These are phyloP conservation scores for Podospora australis DNA, from an alignment of 495 filamentous ascomycete genomes.

Conservation along the genomic window DNA sequence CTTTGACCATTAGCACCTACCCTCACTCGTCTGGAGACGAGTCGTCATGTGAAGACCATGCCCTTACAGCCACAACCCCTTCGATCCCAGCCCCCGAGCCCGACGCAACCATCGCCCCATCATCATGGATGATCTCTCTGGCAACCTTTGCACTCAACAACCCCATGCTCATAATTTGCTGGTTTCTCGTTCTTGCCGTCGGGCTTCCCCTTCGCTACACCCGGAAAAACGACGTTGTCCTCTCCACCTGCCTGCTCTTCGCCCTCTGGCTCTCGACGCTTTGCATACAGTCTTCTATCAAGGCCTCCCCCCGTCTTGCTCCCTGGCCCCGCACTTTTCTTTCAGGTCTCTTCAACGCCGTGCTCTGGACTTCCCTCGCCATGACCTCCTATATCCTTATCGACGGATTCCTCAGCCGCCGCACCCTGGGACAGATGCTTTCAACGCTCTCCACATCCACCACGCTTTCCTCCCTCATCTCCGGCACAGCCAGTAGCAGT, in stretches of 20 bases:
- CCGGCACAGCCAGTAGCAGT: slow-evolving; percentile 12
- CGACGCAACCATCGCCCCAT: not conserved
- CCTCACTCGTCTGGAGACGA: no score
- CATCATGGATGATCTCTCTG: not conserved
- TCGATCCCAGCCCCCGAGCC: not conserved
- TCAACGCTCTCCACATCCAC: slow-evolving; percentile 28
- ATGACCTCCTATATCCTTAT: slow-evolving; percentile 35
- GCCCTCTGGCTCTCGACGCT: slow-evolving; percentile 37
- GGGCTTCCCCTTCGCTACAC: slow-evolving; percentile 26
- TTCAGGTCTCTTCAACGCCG: slow-evolving; percentile 34
- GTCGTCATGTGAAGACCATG: not conserved
- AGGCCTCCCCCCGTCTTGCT: slow-evolving; percentile 11
- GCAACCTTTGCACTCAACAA: slow-evolving; percentile 13
- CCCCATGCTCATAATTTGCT: slow-evolving; percentile 23
- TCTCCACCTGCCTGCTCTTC: slow-evolving; percentile 32
- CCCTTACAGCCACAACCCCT: not conserved
- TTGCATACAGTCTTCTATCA: slow-evolving; percentile 31
- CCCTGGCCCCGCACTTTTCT: slow-evolving; percentile 23
- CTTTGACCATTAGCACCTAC: not conserved
- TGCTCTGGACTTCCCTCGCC: slow-evolving; percentile 36
- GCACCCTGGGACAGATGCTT: slow-evolving; percentile 22
- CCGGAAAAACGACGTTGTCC: slow-evolving; percentile 19
- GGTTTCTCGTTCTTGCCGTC: slow-evolving; percentile 17
- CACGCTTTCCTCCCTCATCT: slow-evolving; percentile 29
- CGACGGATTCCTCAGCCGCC: slow-evolving; percentile 24